Percentiles rank a stretch among this genome's conserved stretches.
phyloP scores from a whole-genome alignment of 208 protist species.

The Leishmania gerbilli region DNA sequence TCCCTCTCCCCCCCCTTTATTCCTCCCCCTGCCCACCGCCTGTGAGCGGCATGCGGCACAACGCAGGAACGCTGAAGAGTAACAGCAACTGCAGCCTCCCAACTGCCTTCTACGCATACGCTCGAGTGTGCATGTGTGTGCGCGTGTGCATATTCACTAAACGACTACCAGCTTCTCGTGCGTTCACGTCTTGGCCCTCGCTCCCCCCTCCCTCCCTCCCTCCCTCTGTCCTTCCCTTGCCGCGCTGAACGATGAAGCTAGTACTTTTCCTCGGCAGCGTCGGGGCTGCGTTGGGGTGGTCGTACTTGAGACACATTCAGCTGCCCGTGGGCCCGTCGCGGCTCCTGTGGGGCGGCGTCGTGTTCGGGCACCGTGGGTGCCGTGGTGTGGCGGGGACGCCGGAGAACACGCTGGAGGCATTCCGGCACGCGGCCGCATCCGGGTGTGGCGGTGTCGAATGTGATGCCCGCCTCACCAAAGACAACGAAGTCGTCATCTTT shows the following conservation, averaged over 20 bases:
- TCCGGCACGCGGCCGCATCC: conserved; percentile 78
- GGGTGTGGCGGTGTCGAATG: conserved; percentile 78
- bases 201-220: background rate
- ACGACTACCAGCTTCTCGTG: background rate
- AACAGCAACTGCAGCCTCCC: background rate
- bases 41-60: background rate
- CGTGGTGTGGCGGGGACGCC: conserved; percentile 64
- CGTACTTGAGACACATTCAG: conserved; percentile 66
- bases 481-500: conserved; percentile 84
- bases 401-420: conserved; percentile 90
- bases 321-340: conserved; percentile 77
- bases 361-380: conserved; percentile 92
- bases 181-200: background rate
- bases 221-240: conserved; percentile 4
- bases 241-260: conserved; percentile 19
- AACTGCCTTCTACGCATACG: background rate
- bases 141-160: background rate
- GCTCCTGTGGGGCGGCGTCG: conserved; percentile 69
- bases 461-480: conserved; percentile 87
- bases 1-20: background rate
- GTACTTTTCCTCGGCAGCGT: conserved; percentile 25
- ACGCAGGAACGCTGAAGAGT: background rate
- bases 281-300: conserved; percentile 62
- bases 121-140: background rate
- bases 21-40: background rate